These are phyloP conservation scores for Phytophthora litchii DNA, from an alignment of 352 stramenopile species.

Conservation along the genomic window DNA sequence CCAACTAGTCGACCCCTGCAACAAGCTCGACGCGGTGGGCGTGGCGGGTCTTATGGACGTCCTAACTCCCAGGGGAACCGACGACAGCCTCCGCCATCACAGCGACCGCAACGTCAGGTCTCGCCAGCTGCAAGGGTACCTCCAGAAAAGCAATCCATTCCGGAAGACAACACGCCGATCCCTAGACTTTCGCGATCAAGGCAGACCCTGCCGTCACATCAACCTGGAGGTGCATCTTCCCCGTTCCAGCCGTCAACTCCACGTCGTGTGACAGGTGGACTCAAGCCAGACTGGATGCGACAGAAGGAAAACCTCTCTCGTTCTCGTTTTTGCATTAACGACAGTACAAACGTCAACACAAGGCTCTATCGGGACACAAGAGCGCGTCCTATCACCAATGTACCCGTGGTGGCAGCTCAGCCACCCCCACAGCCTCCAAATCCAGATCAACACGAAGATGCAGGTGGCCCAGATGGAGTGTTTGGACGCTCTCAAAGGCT, in stretches of 20 bases:
- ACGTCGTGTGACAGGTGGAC: slow-evolving; percentile 34
- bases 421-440: slow-evolving; percentile 10
- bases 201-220: slow-evolving; percentile 7
- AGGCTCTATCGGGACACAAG: slow-evolving; percentile 49
- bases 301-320: slow-evolving; percentile 62
- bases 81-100: slow-evolving; percentile 26
- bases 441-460: slow-evolving; percentile 43
- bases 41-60: slow-evolving; percentile 25
- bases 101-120: slow-evolving; percentile 20
- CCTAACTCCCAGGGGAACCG: slow-evolving; percentile 23
- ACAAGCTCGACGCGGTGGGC: slow-evolving; percentile 37
- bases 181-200: slow-evolving; percentile 13
- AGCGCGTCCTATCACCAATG: slow-evolving; percentile 27
- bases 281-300: slow-evolving; percentile 80
- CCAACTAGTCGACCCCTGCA: slow-evolving; percentile 30
- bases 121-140: slow-evolving; percentile 3
- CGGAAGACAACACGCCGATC: slow-evolving; percentile 38
- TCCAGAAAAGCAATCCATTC: slow-evolving; percentile 17
- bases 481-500: slow-evolving; percentile 66
- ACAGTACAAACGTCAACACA: slow-evolving; percentile 53
- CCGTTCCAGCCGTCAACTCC: slow-evolving; percentile 8
- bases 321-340: slow-evolving; percentile 68
- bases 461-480: slow-evolving; percentile 54
- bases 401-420: slow-evolving; percentile 24
- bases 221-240: slow-evolving; percentile 12